Conservation (phyloP, 371 early-diverging fungal genomes). For the Lichtheimia corymbifera region DNA sequence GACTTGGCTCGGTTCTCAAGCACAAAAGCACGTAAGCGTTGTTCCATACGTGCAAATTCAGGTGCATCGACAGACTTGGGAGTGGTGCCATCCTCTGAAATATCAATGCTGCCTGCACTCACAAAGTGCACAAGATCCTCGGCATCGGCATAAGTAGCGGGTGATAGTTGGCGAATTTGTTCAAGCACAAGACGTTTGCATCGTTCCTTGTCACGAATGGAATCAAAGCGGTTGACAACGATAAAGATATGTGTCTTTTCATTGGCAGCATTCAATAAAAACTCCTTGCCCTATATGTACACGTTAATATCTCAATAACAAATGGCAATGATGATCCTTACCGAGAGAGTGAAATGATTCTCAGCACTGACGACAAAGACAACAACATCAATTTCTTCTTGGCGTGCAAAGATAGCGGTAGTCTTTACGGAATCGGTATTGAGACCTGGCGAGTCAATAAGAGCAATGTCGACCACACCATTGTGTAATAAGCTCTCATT, state of each 20-base stretch:
- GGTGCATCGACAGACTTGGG: constrained; percentile 40
- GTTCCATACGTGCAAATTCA: constrained; percentile 82
- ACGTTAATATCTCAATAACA: not conserved
- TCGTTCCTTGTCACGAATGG: constrained; percentile 90
- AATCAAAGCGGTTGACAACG: constrained; percentile 96
- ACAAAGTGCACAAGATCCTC: constrained; percentile 97
- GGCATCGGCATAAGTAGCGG: constrained; percentile 89
- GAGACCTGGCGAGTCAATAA: constrained; percentile 98
- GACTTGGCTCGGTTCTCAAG: constrained; percentile 93
- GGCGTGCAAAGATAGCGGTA: constrained; percentile 92
- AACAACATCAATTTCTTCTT: constrained; percentile 98
- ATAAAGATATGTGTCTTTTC: constrained; percentile 98
- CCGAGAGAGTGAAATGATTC: constrained; percentile 97
- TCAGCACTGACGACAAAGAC: constrained; percentile 99
- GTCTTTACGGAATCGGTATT: constrained; percentile 97
- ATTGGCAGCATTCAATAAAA: constrained; percentile 90
- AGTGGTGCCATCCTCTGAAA: too few relatives aligned
- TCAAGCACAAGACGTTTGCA: constrained; percentile 90
- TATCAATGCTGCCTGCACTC: constrained; percentile 59
- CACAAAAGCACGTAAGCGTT: constrained; percentile 85
- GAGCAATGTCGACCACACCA: constrained; percentile 90
- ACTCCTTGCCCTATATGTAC: constrained; percentile 81
- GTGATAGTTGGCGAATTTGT: constrained; percentile 92
- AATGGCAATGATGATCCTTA: constrained; percentile 36
- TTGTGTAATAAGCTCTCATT: constrained; percentile 85